phyloP scores from a whole-genome alignment of 192 early-diverging fungal genomes.

The Podila verticillata region DNA sequence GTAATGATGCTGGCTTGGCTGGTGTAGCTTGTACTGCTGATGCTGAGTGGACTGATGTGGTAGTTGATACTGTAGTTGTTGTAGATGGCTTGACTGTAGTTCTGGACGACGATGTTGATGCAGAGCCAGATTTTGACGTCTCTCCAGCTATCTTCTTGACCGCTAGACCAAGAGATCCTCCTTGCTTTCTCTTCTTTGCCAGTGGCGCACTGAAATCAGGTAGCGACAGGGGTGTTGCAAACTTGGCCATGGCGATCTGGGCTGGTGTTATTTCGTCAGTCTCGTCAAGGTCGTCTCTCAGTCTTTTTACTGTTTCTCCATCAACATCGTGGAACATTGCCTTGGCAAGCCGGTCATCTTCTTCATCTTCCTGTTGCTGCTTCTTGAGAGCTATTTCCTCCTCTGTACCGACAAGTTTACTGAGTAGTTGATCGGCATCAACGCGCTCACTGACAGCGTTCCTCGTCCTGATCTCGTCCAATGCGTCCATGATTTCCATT shows the following conservation, averaged over 20 bases:
- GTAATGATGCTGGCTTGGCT: constrained; percentile 19
- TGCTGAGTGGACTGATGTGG: neutral
- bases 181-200: constrained; percentile 41
- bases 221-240: constrained; percentile 12
- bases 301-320: constrained; percentile 71
- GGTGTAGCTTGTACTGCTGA: neutral
- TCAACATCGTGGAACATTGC: constrained; percentile 70
- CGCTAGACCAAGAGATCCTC: constrained; percentile 24
- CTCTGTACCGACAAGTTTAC: constrained; percentile 47
- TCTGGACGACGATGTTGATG: neutral
- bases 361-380: constrained; percentile 62
- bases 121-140: constrained; percentile 8
- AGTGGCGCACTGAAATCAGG: constrained; percentile 37
- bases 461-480: constrained; percentile 92
- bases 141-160: neutral
- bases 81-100: neutral
- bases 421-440: constrained; percentile 71
- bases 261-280: constrained; percentile 37
- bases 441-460: constrained; percentile 89
- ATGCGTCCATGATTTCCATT: constrained; percentile 96
- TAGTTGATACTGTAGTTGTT: neutral
- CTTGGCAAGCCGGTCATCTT: constrained; percentile 71
- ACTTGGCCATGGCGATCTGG: constrained; percentile 44
- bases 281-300: constrained; percentile 55
- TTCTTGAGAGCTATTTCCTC: constrained; percentile 51